Percentiles rank a stretch among this genome's conserved stretches.
Evolutionary conservation across 1,284 basidiomycete genomes (phyloP).

Genomic region (Pyrrhoderma lamaoense): DNA sequence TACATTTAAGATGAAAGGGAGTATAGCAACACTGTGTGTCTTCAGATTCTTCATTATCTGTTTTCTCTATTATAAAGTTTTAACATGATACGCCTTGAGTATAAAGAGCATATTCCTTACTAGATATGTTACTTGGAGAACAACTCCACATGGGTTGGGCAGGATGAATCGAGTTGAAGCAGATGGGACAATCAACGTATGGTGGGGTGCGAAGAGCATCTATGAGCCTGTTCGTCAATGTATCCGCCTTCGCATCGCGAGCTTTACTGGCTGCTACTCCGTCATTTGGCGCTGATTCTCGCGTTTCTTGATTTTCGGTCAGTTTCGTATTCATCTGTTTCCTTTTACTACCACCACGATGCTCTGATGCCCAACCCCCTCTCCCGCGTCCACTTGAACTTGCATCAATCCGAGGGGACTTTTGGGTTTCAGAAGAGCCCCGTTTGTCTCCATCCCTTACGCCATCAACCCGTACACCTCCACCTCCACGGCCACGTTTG

Average conservation of each 20-base stretch:
- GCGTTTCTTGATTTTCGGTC: not conserved
- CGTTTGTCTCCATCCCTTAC: not conserved
- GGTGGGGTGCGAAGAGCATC: slow-evolving; percentile 56
- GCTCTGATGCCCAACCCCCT: not conserved
- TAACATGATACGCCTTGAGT: too few species aligned
- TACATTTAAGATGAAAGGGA: slow-evolving; percentile 79
- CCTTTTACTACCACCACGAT: slow-evolving; percentile 1
- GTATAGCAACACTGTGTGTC: slow-evolving; percentile 68
- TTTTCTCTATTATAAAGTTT: slow-evolving; percentile 16
- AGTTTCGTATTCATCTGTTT: slow-evolving; percentile 14
- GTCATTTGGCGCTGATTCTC: not conserved
- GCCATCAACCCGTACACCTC: not conserved
- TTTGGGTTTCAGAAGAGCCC: not conserved
- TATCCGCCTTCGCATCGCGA: slow-evolving; percentile 6
- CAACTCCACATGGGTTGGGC: slow-evolving; percentile 75
- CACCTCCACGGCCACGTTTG: not conserved
- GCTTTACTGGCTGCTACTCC: not conserved
- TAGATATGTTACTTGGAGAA: slow-evolving; percentile 37
- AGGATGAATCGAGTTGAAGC: slow-evolving; percentile 66
- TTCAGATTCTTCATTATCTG: slow-evolving; percentile 24
- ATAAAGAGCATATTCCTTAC: too few species aligned
- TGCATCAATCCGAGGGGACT: not conserved
- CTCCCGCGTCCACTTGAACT: not conserved
- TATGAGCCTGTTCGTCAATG: slow-evolving; percentile 64
- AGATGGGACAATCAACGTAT: slow-evolving; percentile 75